Conservation (phyloP, 1,139 yeast genomes). For the Pichia sp. region DNA sequence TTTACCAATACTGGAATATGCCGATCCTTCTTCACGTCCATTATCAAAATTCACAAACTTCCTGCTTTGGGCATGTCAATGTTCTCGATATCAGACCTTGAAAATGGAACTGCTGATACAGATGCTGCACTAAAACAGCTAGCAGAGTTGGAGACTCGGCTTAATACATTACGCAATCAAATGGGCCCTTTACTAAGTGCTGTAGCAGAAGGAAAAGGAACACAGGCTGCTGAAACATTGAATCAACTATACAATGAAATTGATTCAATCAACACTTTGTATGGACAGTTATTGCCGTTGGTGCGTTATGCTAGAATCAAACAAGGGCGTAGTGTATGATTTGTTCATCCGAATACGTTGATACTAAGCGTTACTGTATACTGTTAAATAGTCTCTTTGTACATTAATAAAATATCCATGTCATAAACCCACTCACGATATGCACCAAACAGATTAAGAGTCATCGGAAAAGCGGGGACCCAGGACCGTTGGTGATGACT, state of each 20-base stretch:
- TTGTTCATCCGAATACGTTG: too few species aligned
- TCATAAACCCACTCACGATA: too few species aligned
- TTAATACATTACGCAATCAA: constrained; percentile 2
- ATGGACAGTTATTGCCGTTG: background rate
- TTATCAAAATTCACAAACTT: too few species aligned
- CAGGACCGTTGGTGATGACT: background rate
- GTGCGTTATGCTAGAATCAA: background rate
- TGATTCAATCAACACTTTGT: background rate
- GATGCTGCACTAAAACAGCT: constrained; percentile 30
- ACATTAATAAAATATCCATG: too few species aligned
- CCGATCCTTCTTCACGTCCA: too few species aligned
- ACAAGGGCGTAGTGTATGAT: background rate
- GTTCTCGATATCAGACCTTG: constrained; percentile 30
- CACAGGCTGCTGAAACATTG: constrained; percentile 24
- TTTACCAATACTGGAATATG: too few species aligned
- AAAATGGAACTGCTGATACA: constrained; percentile 30
- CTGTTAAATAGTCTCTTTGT: too few species aligned
- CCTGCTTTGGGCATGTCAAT: too few species aligned
- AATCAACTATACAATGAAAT: constrained; percentile 9
- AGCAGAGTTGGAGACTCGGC: constrained; percentile 20
- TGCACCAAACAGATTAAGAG: too few species aligned
- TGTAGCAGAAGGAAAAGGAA: constrained; percentile 41
- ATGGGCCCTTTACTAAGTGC: constrained; percentile 39
- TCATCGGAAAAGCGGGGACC: too few species aligned
- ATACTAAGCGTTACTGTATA: too few species aligned